Base-by-base conservation (phyloP, 108 stramenopile genomes). In the Thalassiosira profunda region DNA sequence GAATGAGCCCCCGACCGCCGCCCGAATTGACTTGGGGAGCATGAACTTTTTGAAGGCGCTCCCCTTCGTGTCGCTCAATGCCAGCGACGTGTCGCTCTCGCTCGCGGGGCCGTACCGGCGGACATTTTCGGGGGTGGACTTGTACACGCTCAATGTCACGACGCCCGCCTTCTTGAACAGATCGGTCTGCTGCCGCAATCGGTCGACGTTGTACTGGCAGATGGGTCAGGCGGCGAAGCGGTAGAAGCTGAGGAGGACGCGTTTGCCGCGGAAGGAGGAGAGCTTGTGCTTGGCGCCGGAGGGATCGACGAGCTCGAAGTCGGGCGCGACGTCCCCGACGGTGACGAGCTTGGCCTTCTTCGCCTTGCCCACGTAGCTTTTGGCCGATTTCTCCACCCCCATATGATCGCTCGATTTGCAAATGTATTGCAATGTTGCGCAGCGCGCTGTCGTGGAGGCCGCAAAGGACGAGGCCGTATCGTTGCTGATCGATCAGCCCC, bases 211-310 rank as follows among this genome's bases (percentile, higher is more conserved):
- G 40, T 59, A 59, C 6, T 23, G 34, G 21, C 58, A 59, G 7
- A 21, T 2, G 15, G 56, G 56, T 58, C 56, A 58, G 14, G 56
- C 0, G 0, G 56, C 56, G 36, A 34, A 58, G 21, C 31, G 56
- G 17, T 21, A 58, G 36, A 58, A 58, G 28, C 37, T 38, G 14
- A 58, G 56, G 56, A 58, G 29, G 37, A 58, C 56, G 40, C 56
- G 56, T 23, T 37, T 17, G 6, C 56, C 56, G 5, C 56, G 56
- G 34, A 58, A 58, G 14, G 31, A 34, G 20, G 56, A 58, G 5
- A 58, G 4, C 12, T 58, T 58, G 35, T 58, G 56, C 34, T 34
- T 15, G 14, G 4, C 11, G 31, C 56, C 56, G 2, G 36, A 35
- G 1, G n/a, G 18, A 23, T 58, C 56, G n/a, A 5, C n/a, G 1